Percentiles rank a stretch among this genome's conserved stretches.
Conservation (phyloP, 768 basidiomycete genomes). For the Tricholoma terreum region DNA sequence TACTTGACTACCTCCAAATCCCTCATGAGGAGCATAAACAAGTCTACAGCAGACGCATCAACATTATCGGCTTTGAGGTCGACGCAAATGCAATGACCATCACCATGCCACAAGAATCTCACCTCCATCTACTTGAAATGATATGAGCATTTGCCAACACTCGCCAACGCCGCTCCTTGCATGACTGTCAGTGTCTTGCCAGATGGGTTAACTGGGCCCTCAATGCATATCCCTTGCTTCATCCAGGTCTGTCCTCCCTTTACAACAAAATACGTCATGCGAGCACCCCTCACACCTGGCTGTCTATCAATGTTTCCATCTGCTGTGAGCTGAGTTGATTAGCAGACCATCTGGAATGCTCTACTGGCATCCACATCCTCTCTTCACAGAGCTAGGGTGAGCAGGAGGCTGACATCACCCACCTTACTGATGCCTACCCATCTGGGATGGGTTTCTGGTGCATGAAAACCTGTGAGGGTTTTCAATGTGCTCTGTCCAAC, state of each 20-base stretch:
- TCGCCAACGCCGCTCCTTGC: background rate
- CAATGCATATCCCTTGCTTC: constrained; percentile 31
- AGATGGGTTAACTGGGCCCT: constrained; percentile 40
- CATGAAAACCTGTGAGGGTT: constrained; percentile 7
- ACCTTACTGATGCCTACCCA: constrained; percentile 22
- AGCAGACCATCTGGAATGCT: constrained; percentile 11
- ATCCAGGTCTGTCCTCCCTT: constrained; percentile 24
- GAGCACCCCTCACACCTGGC: too few species aligned
- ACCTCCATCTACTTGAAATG: constrained; percentile 10
- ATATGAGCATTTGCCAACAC: background rate
- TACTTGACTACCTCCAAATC: background rate
- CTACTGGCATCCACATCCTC: constrained; percentile 22
- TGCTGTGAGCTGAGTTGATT: constrained; percentile 29
- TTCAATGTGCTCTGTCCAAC: background rate
- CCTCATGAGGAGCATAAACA: background rate
- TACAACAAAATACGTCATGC: too few species aligned
- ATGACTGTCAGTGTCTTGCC: constrained; percentile 28
- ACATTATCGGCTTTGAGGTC: background rate
- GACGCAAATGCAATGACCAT: background rate
- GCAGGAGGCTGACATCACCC: constrained; percentile 9
- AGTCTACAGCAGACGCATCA: too few species aligned
- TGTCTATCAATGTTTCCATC: constrained; percentile 26
- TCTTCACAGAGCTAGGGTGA: constrained; percentile 6
- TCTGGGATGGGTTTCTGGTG: too few species aligned
- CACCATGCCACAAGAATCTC: background rate